phyloP scores from a whole-genome alignment of 2,329 filamentous ascomycete species.

The Annulohypoxylon truncatum region DNA sequence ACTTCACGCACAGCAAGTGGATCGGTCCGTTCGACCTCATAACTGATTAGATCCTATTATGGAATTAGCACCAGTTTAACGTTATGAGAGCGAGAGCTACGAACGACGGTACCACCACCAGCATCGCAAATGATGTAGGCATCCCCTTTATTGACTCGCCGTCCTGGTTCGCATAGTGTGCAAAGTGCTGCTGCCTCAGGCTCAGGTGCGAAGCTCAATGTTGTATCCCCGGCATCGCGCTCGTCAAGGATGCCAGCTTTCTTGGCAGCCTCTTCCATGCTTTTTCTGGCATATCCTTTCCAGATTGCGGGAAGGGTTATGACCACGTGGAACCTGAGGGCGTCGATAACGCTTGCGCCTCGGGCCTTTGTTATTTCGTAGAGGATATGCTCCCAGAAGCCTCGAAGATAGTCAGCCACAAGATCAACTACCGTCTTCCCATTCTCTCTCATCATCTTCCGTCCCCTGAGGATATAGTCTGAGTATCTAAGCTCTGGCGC shows the following conservation, averaged over 20 bases:
- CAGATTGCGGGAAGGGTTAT: conserved; percentile 38
- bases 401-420: background rate
- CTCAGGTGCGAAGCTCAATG: conserved; percentile 1
- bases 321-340: conserved; percentile 28
- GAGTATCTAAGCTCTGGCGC: conserved; percentile 27
- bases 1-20: background rate
- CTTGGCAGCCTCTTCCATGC: conserved; percentile 53
- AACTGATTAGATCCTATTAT: conserved; percentile 6
- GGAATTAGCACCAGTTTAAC: background rate
- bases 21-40: background rate
- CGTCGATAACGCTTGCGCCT: conserved; percentile 25
- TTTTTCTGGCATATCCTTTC: conserved; percentile 33
- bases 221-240: conserved; percentile 47
- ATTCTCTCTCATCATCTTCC: background rate
- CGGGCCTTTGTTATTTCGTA: background rate
- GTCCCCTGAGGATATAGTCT: background rate
- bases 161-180: conserved; percentile 1
- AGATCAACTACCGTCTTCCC: background rate
- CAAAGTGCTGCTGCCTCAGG: conserved; percentile 2
- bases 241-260: conserved; percentile 53
- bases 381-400: background rate
- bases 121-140: conserved; percentile 11
- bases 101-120: conserved; percentile 2
- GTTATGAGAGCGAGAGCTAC: background rate
- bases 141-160: background rate